Conservation (phyloP, 1,139 yeast species). For the Protomyces inundatus region DNA sequence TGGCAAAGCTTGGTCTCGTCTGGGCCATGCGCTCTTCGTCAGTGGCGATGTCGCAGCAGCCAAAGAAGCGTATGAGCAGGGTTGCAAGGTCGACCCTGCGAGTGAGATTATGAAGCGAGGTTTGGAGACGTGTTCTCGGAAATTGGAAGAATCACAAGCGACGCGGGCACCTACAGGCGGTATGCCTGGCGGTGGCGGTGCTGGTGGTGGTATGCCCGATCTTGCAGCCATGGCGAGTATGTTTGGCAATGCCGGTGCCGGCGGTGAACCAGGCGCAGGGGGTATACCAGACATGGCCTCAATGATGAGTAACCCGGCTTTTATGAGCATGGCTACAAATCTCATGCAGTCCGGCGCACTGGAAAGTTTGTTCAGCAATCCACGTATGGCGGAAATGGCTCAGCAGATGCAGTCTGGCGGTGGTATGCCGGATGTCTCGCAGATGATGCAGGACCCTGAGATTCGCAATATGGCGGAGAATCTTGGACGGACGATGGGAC, state of each 20-base stretch:
- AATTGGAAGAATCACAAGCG: slow-evolving; percentile 54
- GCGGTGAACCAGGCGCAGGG: slow-evolving; percentile 48
- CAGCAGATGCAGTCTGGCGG: slow-evolving; percentile 28
- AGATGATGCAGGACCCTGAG: slow-evolving; percentile 30
- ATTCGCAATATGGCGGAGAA: slow-evolving; percentile 27
- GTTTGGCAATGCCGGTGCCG: slow-evolving; percentile 43
- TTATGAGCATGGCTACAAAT: slow-evolving; percentile 74
- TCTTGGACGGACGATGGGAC: slow-evolving; percentile 23
- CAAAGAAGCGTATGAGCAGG: slow-evolving; percentile 82
- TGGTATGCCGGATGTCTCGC: slow-evolving; percentile 37
- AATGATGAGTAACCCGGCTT: slow-evolving; percentile 42
- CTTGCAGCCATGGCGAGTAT: slow-evolving; percentile 46
- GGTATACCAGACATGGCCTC: slow-evolving; percentile 38
- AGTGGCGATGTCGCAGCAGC: slow-evolving; percentile 85
- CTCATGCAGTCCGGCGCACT: slow-evolving; percentile 52
- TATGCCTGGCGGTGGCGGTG: slow-evolving; percentile 34
- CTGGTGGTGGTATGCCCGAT: slow-evolving; percentile 51
- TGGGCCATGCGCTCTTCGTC: slow-evolving; percentile 89
- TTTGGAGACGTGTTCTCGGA: slow-evolving; percentile 83
- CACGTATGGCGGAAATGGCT: slow-evolving; percentile 49
- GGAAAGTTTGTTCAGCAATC: slow-evolving; percentile 62
- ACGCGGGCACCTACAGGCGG: slow-evolving; percentile 27
- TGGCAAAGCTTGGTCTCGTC: slow-evolving; percentile 89
- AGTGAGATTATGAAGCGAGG: slow-evolving; percentile 91
- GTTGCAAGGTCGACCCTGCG: slow-evolving; percentile 81